A percentile compares a stretch with the other conserved stretches of the same genome.
These are phyloP conservation scores for Aspergillus bridgeri DNA, from an alignment of 495 filamentous ascomycete genomes.

Conservation along the genomic window DNA sequence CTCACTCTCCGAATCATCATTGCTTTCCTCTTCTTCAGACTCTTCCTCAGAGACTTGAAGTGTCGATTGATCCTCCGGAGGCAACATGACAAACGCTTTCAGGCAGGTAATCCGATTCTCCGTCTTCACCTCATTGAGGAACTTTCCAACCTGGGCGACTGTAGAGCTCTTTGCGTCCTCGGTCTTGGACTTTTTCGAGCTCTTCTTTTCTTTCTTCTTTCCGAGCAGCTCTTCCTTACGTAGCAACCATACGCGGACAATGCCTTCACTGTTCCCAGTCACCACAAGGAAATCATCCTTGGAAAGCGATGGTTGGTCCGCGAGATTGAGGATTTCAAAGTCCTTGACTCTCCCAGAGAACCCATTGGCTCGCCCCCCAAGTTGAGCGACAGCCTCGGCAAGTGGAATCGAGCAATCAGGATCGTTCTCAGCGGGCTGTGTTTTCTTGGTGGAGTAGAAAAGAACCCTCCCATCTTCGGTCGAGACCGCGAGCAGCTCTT, in stretches of 20 bases:
- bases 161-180: constrained; percentile 38
- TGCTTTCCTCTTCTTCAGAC: constrained; percentile 38
- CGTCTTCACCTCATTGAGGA: constrained; percentile 79
- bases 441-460: constrained; percentile 69
- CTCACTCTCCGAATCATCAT: constrained; percentile 41
- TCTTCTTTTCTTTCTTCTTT: constrained; percentile 19
- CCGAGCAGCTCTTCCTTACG: constrained; percentile 27
- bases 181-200: constrained; percentile 15
- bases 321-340: constrained; percentile 61
- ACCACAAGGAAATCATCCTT: constrained; percentile 55
- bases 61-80: constrained; percentile 34
- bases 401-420: constrained; percentile 39
- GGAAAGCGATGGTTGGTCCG: constrained; percentile 30
- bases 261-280: constrained; percentile 79
- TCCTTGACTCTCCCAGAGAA: constrained; percentile 80
- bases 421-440: constrained; percentile 27
- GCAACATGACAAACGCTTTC: constrained; percentile 75
- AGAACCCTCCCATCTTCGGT: constrained; percentile 89
- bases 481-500: constrained; percentile 67
- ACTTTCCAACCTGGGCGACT: constrained; percentile 57
- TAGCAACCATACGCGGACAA: constrained; percentile 71
- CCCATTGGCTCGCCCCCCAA: constrained; percentile 70
- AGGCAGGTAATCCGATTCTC: constrained; percentile 88
- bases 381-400: constrained; percentile 63
- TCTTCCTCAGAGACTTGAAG: constrained; percentile 35